Percentiles rank a stretch among this genome's conserved stretches.
Evolutionary conservation across 306 rosid species (phyloP).

Genomic region (Ormosia semicastrata): DNA sequence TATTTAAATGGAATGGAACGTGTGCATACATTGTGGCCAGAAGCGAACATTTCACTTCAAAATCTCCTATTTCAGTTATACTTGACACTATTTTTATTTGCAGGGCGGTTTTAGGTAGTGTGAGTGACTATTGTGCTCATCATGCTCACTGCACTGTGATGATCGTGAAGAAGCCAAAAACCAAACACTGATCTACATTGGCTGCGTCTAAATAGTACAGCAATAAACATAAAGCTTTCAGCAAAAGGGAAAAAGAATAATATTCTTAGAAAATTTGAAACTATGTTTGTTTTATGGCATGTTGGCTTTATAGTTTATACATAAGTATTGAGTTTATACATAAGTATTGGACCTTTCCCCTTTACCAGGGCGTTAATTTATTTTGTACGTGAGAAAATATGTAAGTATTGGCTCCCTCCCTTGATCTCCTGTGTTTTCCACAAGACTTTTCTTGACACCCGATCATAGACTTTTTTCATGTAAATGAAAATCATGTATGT

Average conservation of each 20-base stretch:
- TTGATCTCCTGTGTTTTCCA: no score
- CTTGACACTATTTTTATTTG: neutral
- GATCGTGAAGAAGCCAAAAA: constrained; percentile 79
- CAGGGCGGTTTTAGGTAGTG: constrained; percentile 84
- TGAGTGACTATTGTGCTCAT: constrained; percentile 84
- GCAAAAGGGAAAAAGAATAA: neutral
- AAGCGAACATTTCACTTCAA: neutral
- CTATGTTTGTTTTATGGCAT: constrained; percentile 14
- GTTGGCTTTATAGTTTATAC: neutral
- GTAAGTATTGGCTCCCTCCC: no score
- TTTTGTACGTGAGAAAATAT: neutral
- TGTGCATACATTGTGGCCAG: neutral
- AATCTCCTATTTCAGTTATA: constrained; percentile 17
- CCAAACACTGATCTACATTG: constrained; percentile 34
- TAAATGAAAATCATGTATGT: no score
- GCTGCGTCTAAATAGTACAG: neutral
- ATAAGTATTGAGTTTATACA: no score
- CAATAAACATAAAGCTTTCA: constrained; percentile 18
- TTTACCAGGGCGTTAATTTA: neutral
- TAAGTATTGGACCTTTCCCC: neutral
- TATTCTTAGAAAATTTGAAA: neutral
- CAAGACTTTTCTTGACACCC: no score
- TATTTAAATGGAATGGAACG: neutral
- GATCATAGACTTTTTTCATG: no score
- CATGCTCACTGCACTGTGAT: constrained; percentile 75